Evolutionary conservation across 805 yeast genomes (phyloP).

Genomic region (Ogataea allantospora): DNA sequence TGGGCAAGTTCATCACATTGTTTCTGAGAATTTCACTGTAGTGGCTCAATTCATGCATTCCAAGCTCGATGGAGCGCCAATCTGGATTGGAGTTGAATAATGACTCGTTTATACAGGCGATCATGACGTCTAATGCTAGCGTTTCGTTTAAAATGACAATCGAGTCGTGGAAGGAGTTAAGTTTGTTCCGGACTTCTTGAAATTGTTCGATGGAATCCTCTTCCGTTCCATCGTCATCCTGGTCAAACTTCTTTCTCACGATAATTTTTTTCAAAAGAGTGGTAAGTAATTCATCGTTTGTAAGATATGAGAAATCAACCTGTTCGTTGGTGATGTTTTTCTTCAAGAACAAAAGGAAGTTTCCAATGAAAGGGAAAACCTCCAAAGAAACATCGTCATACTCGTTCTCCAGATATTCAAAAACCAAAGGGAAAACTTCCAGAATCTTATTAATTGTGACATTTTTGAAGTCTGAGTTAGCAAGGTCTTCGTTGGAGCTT

Average conservation of each 20-base stretch:
- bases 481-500: constrained; percentile 34
- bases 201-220: constrained; percentile 78
- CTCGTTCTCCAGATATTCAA: constrained; percentile 72
- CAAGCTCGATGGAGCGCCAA: constrained; percentile 87
- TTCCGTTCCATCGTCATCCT: constrained; percentile 54
- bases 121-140: constrained; percentile 35
- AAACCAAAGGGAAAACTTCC: constrained; percentile 67
- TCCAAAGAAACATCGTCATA: constrained; percentile 87
- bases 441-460: constrained; percentile 47
- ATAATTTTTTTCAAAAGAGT: constrained; percentile 68
- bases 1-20: constrained; percentile 69
- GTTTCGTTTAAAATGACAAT: constrained; percentile 48
- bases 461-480: constrained; percentile 39
- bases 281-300: constrained; percentile 50
- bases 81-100: constrained; percentile 34
- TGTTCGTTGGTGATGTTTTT: constrained; percentile 43
- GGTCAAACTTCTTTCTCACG: constrained; percentile 76
- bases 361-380: constrained; percentile 77
- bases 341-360: constrained; percentile 67
- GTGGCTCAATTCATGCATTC: constrained; percentile 75
- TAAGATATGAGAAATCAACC: constrained; percentile 31
- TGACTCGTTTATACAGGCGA: constrained; percentile 48
- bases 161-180: constrained; percentile 82
- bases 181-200: constrained; percentile 68
- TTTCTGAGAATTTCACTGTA: constrained; percentile 78